These are phyloP conservation scores for Cnidoscolus chayamansa DNA, from an alignment of 441 rosid species.

Conservation along the genomic window DNA sequence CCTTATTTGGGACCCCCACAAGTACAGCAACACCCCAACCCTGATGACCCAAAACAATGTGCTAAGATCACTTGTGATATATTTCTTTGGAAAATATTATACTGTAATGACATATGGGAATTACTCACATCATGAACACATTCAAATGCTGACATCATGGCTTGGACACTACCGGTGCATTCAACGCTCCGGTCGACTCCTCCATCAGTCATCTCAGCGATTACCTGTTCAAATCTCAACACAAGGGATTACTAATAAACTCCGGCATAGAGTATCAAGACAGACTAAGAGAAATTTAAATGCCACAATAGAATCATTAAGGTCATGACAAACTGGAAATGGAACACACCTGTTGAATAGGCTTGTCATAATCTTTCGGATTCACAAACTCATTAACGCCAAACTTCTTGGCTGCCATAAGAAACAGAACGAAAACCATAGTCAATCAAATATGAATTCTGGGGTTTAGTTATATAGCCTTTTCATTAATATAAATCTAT, in stretches of 20 bases:
- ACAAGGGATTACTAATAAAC: too few species aligned
- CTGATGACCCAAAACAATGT: slow-evolving; percentile 27
- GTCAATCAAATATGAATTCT: neutral
- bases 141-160: slow-evolving; percentile 85
- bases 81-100: neutral
- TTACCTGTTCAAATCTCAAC: slow-evolving; percentile 35
- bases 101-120: neutral
- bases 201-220: slow-evolving; percentile 71
- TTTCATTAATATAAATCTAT: neutral
- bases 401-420: slow-evolving; percentile 68
- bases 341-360: slow-evolving; percentile 65
- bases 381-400: slow-evolving; percentile 82
- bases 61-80: neutral
- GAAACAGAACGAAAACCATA: slow-evolving; percentile 7
- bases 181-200: slow-evolving; percentile 81
- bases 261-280: too few species aligned
- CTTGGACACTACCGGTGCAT: slow-evolving; percentile 66
- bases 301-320: too few species aligned
- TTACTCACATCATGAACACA: slow-evolving; percentile 77
- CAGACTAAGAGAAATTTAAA: too few species aligned
- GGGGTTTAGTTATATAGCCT: neutral
- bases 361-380: slow-evolving; percentile 69
- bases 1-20: slow-evolving; percentile 82
- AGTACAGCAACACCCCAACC: slow-evolving; percentile 98
- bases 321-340: neutral